Base-by-base conservation (phyloP, 2,329 filamentous ascomycete genomes). In the Alternaria novae-zelandiae region DNA sequence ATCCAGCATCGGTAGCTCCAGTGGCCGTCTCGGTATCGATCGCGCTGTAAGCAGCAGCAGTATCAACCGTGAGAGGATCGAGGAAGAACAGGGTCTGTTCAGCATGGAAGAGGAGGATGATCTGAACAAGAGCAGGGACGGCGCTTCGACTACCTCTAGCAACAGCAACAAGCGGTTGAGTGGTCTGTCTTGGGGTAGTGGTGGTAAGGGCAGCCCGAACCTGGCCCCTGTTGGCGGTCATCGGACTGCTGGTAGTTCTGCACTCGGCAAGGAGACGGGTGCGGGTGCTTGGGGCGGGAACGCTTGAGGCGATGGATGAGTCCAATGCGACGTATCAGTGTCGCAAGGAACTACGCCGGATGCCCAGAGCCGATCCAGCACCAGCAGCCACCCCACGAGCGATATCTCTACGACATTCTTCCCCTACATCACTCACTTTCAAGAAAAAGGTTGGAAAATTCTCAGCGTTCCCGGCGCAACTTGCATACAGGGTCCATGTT, bases 91-190 rank as follows among this genome's bases (percentile, higher is more conserved):
- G 46, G 80, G 79, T n/a, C 59, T 82, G 23, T 82, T 82, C 60
- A 79, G 76, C 59, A 82, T 82, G 80, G 79, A 81, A 61, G 79
- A 81, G 36, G 78, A 81, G 49, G 79, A 81, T 8, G 78, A 78
- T 15, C 57, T 75, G 41, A 73, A 66, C 32, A 78, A 76, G 66
- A 68, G 69, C 49, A 73, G 74, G 47, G 77, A 80, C 41, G 77
- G 74, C 23, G 76, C 76, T 8, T 75, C 75, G 6, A 78, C 77
- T 0, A 76, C 76, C 3, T 74, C 72, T 3, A 77, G 71, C 50
- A 74, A 70, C 2, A 78, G 76, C 65, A 78, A 77, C 65, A 80
- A 80, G 66, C 71, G 79, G 5, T 66, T 77, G 3, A 79, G 77
- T 41, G 79, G 78, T 13, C 61, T 79, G 11, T 77, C 75, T 2